phyloP scores from a whole-genome alignment of 1,284 basidiomycete species.

The Rhodotorula sp. region DNA sequence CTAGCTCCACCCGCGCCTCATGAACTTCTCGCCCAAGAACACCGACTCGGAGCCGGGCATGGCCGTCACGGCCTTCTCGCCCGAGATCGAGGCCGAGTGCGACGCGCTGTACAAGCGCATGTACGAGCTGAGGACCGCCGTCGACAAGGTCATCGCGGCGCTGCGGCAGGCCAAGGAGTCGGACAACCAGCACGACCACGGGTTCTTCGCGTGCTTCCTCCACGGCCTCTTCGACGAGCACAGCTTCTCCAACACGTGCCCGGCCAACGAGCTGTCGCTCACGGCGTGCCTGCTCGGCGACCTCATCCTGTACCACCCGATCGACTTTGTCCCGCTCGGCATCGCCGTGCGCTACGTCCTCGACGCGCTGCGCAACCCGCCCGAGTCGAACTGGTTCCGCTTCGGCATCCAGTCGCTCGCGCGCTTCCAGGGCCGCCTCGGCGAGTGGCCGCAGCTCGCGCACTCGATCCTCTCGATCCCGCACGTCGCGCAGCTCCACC shows the following conservation, averaged over 20 bases:
- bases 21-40: conserved; percentile 83
- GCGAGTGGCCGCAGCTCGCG: conserved; percentile 93
- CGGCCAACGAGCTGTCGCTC: conserved; percentile 89
- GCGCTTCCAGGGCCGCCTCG: conserved; percentile 81
- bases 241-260: conserved; percentile 98
- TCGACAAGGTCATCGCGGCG: conserved; percentile 89
- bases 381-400: conserved; percentile 90
- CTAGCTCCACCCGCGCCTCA: conserved; percentile 93
- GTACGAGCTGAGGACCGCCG: conserved; percentile 87
- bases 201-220: conserved; percentile 97
- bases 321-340: conserved; percentile 92
- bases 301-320: conserved; percentile 87
- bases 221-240: conserved; percentile 99
- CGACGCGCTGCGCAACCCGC: conserved; percentile 85
- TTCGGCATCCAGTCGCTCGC: conserved; percentile 91
- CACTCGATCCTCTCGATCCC: conserved; percentile 85
- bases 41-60: conserved; percentile 90
- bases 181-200: conserved; percentile 79
- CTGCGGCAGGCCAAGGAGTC: conserved; percentile 84
- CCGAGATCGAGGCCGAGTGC: conserved; percentile 89
- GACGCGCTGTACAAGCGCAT: conserved; percentile 96
- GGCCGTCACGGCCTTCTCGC: conserved; percentile 79
- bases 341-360: conserved; percentile 97
- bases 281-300: conserved; percentile 96
- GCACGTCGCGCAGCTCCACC: conserved; percentile 80